Evolutionary conservation across 768 basidiomycete genomes (phyloP), one percentile per base, ranked within the genome.

Genomic region (Boletus rubropictus): DNA sequence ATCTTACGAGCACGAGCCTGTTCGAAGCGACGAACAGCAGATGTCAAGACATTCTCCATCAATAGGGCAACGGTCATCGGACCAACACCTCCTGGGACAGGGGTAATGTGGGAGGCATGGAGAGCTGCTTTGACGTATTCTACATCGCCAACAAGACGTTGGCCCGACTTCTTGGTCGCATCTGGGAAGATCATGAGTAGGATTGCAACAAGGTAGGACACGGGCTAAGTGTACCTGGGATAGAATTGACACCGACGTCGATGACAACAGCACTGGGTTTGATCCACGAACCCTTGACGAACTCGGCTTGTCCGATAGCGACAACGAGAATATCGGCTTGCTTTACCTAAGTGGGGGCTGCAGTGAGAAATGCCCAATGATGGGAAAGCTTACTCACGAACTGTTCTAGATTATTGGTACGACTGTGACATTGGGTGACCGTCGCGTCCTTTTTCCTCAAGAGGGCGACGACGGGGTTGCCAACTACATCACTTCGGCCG

Each of bases 41-140:
- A 86, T 53, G 76, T 72, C 55, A 91, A 71, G 2, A 94, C 95
- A 69, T 98, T 99, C 61, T 83, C 79, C 94, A 99, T 97, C 53
- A 99, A 82, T 73, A 97, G 77, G 18, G 96, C 96, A 48, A 99
- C 96, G 12, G 96, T 99, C 94, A 98, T 96, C n/a, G 96, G 96
- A 11, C 96, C 96, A 43, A 99, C 96, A 48, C 96, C 96, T 66
- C 96, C 96, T 0, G 96, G 96, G 21, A 99, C 96, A 18, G 96
- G 96, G 0, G 96, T 99, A 59, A 99, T 96, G 68, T 86, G 72
- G 2, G 89, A 88, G 2, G 96, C 95, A 49, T 86, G 80, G 37
- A 72, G 61, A 21, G 78, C 69, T n/a, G 90, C 94, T 6, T 85
- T 75, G 7, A 75, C 74, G 60, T 81, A 98, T 52, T 96, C 83